A percentile compares a stretch with the other conserved stretches of the same genome.
Conservation (phyloP, 768 basidiomycete genomes). For the Kwoniella botswanensis region DNA sequence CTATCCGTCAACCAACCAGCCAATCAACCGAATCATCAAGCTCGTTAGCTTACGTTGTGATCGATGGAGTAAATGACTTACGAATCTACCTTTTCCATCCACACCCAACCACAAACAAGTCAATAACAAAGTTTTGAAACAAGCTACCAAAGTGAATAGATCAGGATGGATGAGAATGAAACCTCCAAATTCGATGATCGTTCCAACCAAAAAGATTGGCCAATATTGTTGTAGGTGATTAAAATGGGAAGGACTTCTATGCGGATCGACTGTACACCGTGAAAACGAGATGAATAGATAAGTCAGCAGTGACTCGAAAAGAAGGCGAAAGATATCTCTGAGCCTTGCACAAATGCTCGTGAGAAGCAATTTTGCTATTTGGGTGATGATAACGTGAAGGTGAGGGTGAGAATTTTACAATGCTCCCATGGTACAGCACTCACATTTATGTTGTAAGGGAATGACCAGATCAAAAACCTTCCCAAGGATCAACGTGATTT, state of each 20-base stretch:
- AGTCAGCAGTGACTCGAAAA: background rate
- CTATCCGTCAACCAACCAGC: background rate
- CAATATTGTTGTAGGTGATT: conserved; percentile 44
- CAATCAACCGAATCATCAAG: background rate
- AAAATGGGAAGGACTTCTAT: background rate
- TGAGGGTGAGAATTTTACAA: background rate
- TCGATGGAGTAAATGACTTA: conserved; percentile 20
- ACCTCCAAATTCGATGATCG: conserved; percentile 25
- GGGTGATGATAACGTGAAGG: no score
- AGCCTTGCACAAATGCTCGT: no score
- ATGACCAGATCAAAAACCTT: conserved; percentile 25
- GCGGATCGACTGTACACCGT: conserved; percentile 12
- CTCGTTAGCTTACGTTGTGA: background rate
- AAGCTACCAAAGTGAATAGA: conserved; percentile 42
- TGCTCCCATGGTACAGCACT: conserved; percentile 4
- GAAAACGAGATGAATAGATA: background rate
- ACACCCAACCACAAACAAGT: conserved; percentile 37
- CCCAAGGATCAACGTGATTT: conserved; percentile 24
- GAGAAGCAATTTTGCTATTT: no score
- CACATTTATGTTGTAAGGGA: conserved; percentile 29
- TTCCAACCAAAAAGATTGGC: conserved; percentile 34
- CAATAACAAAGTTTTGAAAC: conserved; percentile 42
- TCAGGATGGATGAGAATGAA: conserved; percentile 45
- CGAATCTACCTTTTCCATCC: conserved; percentile 34
- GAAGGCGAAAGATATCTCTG: no score